phyloP scores from a whole-genome alignment of 179 eudicot genomes.

The Nepenthes alata region DNA sequence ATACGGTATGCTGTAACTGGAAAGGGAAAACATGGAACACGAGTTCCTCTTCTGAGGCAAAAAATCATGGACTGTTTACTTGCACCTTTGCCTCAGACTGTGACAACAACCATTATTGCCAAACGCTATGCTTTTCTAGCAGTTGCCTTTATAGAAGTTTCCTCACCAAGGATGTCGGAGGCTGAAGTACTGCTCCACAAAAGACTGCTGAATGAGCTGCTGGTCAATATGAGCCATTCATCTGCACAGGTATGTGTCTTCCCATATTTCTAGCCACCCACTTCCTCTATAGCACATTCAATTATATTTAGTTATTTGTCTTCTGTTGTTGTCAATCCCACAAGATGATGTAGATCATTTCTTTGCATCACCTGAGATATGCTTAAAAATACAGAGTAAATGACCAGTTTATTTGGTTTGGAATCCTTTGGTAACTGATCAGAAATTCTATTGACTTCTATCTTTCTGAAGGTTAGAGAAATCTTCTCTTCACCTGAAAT shows the following conservation, averaged over 20 bases:
- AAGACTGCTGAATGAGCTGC: slow-evolving; percentile 67
- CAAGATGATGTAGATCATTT: too few relatives aligned
- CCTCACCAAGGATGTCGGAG: slow-evolving; percentile 70
- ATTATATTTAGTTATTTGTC: neutral
- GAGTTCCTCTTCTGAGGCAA: slow-evolving; percentile 68
- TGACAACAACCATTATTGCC: slow-evolving; percentile 69
- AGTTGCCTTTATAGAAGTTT: slow-evolving; percentile 75
- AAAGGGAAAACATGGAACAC: slow-evolving; percentile 79
- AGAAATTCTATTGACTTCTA: too few relatives aligned
- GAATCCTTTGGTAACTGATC: too few relatives aligned
- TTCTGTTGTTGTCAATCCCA: neutral
- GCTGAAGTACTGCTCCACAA: slow-evolving; percentile 58
- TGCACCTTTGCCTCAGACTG: slow-evolving; percentile 63
- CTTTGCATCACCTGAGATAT: too few relatives aligned
- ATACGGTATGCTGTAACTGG: slow-evolving; percentile 96
- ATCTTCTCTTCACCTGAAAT: too few relatives aligned
- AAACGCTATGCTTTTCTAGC: slow-evolving; percentile 86
- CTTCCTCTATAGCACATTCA: neutral
- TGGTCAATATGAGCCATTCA: slow-evolving; percentile 77
- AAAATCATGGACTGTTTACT: slow-evolving; percentile 67
- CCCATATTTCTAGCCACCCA: neutral
- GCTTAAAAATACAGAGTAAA: neutral
- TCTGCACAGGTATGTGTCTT: slow-evolving; percentile 70
- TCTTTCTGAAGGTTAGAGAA: too few relatives aligned
- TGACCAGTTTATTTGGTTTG: neutral